Conservation (phyloP, 176 grass and related monocot genomes). For the Phyllostachys edulis region DNA sequence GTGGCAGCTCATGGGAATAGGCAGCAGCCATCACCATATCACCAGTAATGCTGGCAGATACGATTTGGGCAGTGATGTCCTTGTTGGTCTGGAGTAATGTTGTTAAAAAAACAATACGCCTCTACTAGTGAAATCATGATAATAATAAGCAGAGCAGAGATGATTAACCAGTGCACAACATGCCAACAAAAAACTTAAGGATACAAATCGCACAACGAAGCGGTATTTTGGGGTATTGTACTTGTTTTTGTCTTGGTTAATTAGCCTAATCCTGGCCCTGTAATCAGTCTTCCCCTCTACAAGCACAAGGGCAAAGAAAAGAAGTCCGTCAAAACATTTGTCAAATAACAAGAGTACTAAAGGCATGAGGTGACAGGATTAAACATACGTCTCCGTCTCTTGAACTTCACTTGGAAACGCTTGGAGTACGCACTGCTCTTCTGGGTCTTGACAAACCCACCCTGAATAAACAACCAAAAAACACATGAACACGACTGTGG, state of each 20-base stretch:
- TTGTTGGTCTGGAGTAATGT: conserved; percentile 58
- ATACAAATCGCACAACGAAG: conserved; percentile 85
- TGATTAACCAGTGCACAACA: not conserved
- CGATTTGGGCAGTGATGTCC: conserved; percentile 62
- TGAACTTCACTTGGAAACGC: conserved; percentile 79
- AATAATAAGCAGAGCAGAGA: not conserved
- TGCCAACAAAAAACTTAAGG: not conserved
- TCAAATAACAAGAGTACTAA: not conserved
- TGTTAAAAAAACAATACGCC: conserved; percentile 24
- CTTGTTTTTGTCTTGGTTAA: conserved; percentile 87
- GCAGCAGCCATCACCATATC: conserved; percentile 63
- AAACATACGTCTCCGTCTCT: conserved; percentile 74
- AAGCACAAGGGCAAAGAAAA: not conserved
- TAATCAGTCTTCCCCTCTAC: conserved; percentile 78
- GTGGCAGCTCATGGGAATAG: conserved; percentile 78
- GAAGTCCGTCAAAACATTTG: not conserved
- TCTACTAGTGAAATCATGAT: not conserved
- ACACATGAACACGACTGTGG: not conserved
- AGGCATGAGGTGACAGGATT: not conserved
- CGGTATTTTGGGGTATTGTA: conserved; percentile 75
- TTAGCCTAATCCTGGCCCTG: conserved; percentile 64
- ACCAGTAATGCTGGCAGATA: conserved; percentile 35
- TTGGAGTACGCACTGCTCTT: conserved; percentile 69
- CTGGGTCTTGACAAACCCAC: conserved; percentile 63
- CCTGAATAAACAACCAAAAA: not conserved